phyloP scores from a whole-genome alignment of 2,329 filamentous ascomycete genomes.

The Cladosporium sp. region DNA sequence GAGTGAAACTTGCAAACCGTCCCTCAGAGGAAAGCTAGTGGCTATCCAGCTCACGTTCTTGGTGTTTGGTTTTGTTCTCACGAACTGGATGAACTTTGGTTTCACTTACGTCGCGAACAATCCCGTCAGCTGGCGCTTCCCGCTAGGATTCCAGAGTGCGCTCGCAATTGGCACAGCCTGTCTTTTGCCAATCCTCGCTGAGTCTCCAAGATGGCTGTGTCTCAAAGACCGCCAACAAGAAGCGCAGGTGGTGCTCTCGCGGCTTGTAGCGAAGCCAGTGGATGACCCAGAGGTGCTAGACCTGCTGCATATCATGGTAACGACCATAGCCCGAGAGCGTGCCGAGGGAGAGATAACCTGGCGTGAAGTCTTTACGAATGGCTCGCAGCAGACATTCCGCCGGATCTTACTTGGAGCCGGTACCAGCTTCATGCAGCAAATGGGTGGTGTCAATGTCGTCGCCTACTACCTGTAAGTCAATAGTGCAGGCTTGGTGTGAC shows the following conservation, averaged over 20 bases:
- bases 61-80: constrained; percentile 16
- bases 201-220: constrained; percentile 19
- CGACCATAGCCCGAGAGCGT: constrained; percentile 17
- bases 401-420: constrained; percentile 59
- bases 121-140: constrained; percentile 18
- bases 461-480: constrained; percentile 12
- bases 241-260: constrained; percentile 15
- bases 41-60: constrained; percentile 13
- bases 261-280: constrained; percentile 11
- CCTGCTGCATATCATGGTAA: constrained; percentile 15
- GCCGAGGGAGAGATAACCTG: constrained; percentile 15
- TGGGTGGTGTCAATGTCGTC: constrained; percentile 15
- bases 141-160: constrained; percentile 16
- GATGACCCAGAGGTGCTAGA: constrained; percentile 13
- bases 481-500: background rate
- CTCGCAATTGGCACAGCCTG: constrained; percentile 15
- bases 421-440: constrained; percentile 23
- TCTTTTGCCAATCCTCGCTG: constrained; percentile 14
- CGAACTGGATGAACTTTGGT: constrained; percentile 18
- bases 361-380: constrained; percentile 15
- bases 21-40: constrained; percentile 1
- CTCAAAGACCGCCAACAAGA: constrained; percentile 17
- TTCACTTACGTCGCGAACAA: constrained; percentile 16
- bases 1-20: constrained; percentile 10
- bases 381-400: constrained; percentile 54